Evolutionary conservation across 768 basidiomycete genomes (phyloP).

Genomic region (Lyophyllum atratum): DNA sequence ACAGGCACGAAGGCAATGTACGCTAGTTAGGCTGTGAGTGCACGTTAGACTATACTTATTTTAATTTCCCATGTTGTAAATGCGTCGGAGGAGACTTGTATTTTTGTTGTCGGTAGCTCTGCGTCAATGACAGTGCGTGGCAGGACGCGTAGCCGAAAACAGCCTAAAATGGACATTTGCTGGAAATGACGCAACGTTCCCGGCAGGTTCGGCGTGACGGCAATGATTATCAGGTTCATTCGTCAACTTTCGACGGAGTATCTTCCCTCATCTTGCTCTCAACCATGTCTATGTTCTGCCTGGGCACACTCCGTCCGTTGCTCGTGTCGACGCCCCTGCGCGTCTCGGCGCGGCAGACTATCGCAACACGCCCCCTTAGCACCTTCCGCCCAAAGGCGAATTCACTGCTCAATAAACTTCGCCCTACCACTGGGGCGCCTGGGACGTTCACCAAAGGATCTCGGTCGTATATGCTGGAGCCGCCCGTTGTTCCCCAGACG

Average conservation of each 20-base stretch:
- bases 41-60: too few relatives aligned
- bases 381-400: constrained; percentile 30
- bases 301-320: constrained; percentile 12
- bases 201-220: not conserved
- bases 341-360: not conserved
- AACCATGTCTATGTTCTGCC: constrained; percentile 10
- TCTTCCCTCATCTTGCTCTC: not conserved
- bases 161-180: not conserved
- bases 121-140: not conserved
- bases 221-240: not conserved
- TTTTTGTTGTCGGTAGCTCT: not conserved
- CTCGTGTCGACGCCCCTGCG: constrained; percentile 5
- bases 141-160: not conserved
- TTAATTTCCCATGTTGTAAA: too few relatives aligned
- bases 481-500: constrained; percentile 30
- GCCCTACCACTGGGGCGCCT: constrained; percentile 20
- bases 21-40: not conserved
- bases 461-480: constrained; percentile 54
- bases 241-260: not conserved
- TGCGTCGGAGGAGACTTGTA: too few relatives aligned
- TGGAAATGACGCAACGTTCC: not conserved
- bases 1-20: constrained; percentile 1
- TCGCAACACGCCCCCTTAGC: constrained; percentile 22
- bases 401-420: constrained; percentile 27
- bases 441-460: constrained; percentile 29